Percentiles rank a stretch among this genome's conserved stretches.
Evolutionary conservation across 1,284 basidiomycete species (phyloP).

Genomic region (Puccinia polysora): DNA sequence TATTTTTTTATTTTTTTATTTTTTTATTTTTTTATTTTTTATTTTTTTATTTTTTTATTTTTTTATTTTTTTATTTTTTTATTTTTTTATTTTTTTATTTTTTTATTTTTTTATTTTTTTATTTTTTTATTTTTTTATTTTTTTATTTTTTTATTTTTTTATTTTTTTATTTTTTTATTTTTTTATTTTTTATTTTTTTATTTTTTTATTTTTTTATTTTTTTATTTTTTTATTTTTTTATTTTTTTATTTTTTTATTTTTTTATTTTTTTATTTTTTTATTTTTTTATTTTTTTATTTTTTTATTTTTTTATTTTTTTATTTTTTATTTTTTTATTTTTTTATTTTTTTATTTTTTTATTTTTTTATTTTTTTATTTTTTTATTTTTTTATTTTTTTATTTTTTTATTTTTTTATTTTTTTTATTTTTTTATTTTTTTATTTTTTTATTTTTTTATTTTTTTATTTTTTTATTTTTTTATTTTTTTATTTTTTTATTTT

Average conservation of each 20-base stretch:
- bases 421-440: neutral
- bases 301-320: no score
- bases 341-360: neutral
- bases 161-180: neutral
- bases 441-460: neutral
- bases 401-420: neutral
- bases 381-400: neutral
- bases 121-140: neutral
- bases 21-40: neutral
- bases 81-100: neutral
- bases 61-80: neutral
- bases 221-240: neutral
- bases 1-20: neutral
- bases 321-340: no score
- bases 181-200: neutral
- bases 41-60: neutral
- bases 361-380: conserved; percentile 1
- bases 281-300: no score
- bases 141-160: neutral
- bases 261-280: conserved; percentile 1
- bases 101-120: neutral
- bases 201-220: neutral
- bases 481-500: neutral
- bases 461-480: neutral
- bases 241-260: no score